These are phyloP conservation scores for Penicillium paxilli DNA, from an alignment of 495 filamentous ascomycete genomes.

Conservation along the genomic window DNA sequence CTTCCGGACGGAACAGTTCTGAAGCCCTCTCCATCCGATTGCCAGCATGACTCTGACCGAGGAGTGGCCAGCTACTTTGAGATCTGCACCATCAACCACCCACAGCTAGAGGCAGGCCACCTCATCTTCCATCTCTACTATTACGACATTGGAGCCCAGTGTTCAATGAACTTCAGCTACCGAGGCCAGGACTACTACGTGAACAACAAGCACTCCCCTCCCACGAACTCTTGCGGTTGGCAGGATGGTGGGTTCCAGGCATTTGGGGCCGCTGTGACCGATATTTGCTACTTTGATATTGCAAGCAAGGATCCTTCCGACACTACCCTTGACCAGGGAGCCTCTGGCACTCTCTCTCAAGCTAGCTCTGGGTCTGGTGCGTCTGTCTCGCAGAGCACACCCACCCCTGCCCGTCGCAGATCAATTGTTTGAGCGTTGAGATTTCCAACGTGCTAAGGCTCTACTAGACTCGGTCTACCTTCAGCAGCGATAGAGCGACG, in stretches of 20 bases:
- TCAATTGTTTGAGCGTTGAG: not conserved
- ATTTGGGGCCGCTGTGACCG: not conserved
- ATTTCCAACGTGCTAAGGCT: too few relatives aligned
- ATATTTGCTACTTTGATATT: not conserved
- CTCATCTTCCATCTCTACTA: not conserved
- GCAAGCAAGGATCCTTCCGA: not conserved
- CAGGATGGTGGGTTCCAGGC: not conserved
- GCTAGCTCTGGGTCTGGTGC: not conserved
- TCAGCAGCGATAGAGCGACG: too few relatives aligned
- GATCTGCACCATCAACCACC: not conserved
- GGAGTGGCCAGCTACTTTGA: not conserved
- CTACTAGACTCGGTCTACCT: too few relatives aligned
- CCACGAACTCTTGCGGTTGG: not conserved
- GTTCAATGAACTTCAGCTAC: not conserved
- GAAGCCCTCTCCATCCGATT: not conserved
- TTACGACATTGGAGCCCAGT: not conserved
- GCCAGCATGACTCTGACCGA: not conserved
- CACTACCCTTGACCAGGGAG: not conserved
- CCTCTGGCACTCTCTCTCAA: not conserved
- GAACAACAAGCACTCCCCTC: not conserved
- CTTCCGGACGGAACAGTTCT: not conserved
- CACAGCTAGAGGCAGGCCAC: not conserved
- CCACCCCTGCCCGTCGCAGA: not conserved
- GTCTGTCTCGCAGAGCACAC: not conserved
- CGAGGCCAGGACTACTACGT: not conserved